Evolutionary conservation across 2,329 filamentous ascomycete genomes (phyloP).

Genomic region (Metarhizium anisopliae): DNA sequence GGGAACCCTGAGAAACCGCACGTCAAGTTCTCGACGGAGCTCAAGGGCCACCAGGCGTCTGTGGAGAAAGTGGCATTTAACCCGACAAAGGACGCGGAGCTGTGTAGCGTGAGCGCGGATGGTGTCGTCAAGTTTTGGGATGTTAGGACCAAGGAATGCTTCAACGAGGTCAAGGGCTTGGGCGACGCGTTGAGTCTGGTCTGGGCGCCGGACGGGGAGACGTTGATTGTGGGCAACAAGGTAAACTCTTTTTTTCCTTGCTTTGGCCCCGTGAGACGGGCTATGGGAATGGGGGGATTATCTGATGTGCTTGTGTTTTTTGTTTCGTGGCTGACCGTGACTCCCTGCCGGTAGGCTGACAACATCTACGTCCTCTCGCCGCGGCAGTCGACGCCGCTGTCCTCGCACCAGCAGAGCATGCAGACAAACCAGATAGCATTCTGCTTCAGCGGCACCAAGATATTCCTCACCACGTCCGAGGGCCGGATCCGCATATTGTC

Average conservation of each 20-base stretch:
- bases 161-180: slow-evolving; percentile 59
- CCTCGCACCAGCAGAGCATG: slow-evolving; percentile 49
- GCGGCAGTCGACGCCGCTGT: slow-evolving; percentile 43
- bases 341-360: slow-evolving; percentile 41
- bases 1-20: slow-evolving; percentile 70
- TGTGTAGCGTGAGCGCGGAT: slow-evolving; percentile 66
- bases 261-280: too few relatives aligned
- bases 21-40: slow-evolving; percentile 65
- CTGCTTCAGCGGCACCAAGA: slow-evolving; percentile 61
- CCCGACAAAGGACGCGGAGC: slow-evolving; percentile 65
- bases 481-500: slow-evolving; percentile 63
- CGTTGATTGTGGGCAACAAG: slow-evolving; percentile 65
- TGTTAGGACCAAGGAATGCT: slow-evolving; percentile 60
- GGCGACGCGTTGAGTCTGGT: slow-evolving; percentile 62
- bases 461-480: slow-evolving; percentile 63
- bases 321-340: slow-evolving; percentile 1
- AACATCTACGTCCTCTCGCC: slow-evolving; percentile 55
- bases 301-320: neutral
- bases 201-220: slow-evolving; percentile 64
- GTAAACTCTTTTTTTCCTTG: slow-evolving; percentile 29
- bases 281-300: too few relatives aligned
- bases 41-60: slow-evolving; percentile 55
- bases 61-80: slow-evolving; percentile 75
- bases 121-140: slow-evolving; percentile 75
- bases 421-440: slow-evolving; percentile 68